These are phyloP conservation scores for Ogataea wickerhamii DNA, from an alignment of 805 yeast species.

Conservation along the genomic window DNA sequence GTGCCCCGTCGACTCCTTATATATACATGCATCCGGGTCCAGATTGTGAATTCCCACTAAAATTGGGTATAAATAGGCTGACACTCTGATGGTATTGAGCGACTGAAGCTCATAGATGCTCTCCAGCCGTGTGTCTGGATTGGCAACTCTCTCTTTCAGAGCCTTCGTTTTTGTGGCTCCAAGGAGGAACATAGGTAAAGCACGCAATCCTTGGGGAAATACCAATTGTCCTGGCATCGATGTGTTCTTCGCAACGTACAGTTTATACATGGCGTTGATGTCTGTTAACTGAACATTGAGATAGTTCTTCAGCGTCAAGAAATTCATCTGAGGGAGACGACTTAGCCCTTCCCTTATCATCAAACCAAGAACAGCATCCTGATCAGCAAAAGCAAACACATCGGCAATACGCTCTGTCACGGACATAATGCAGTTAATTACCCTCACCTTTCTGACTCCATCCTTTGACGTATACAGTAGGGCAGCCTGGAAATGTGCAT, in stretches of 20 bases:
- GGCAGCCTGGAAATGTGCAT: slow-evolving; percentile 90
- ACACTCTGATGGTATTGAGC: slow-evolving; percentile 52
- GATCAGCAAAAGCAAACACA: slow-evolving; percentile 77
- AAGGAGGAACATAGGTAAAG: slow-evolving; percentile 63
- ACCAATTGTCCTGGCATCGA: slow-evolving; percentile 60
- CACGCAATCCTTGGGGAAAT: slow-evolving; percentile 75
- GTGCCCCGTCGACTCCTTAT: slow-evolving; percentile 38
- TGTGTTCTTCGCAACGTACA: slow-evolving; percentile 39
- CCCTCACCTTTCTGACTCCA: slow-evolving; percentile 81
- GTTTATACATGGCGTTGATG: slow-evolving; percentile 57
- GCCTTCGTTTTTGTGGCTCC: slow-evolving; percentile 68
- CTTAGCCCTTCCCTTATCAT: slow-evolving; percentile 47
- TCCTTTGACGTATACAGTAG: slow-evolving; percentile 72
- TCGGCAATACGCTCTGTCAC: slow-evolving; percentile 71
- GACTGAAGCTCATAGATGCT: slow-evolving; percentile 49
- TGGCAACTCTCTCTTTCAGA: slow-evolving; percentile 46
- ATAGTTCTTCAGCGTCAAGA: slow-evolving; percentile 31
- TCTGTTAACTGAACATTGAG: slow-evolving; percentile 43
- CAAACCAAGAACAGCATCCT: slow-evolving; percentile 56
- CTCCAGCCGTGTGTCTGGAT: slow-evolving; percentile 64
- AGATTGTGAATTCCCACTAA: slow-evolving; percentile 69
- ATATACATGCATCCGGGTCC: slow-evolving; percentile 52
- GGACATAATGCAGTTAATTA: slow-evolving; percentile 78
- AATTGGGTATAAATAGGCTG: slow-evolving; percentile 74
- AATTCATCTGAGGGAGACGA: slow-evolving; percentile 39